Evolutionary conservation across 2,329 filamentous ascomycete species (phyloP).

Genomic region (Epichloe bromicola): DNA sequence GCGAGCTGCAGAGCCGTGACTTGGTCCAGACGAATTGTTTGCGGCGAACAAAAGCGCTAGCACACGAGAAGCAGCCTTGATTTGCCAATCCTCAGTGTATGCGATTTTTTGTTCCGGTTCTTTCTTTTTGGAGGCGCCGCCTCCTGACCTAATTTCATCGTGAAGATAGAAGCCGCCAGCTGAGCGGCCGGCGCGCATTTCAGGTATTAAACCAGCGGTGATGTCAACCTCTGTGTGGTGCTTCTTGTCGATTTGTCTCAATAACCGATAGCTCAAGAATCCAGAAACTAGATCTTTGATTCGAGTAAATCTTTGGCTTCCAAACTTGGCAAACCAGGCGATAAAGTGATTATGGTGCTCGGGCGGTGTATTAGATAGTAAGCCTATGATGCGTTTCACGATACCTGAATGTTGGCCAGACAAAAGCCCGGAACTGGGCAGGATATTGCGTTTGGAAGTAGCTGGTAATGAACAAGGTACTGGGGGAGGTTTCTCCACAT

Average conservation of each 20-base stretch:
- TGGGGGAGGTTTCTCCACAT: constrained; percentile 4
- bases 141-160: constrained; percentile 52
- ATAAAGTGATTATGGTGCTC: constrained; percentile 67
- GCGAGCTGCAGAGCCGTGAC: constrained; percentile 18
- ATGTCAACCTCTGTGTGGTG: constrained; percentile 46
- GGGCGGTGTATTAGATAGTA: constrained; percentile 62
- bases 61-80: constrained; percentile 66
- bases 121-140: constrained; percentile 36
- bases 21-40: constrained; percentile 45
- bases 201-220: constrained; percentile 58
- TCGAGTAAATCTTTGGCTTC: constrained; percentile 52
- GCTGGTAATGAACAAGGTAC: neutral
- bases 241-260: constrained; percentile 56
- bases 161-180: constrained; percentile 52
- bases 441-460: neutral
- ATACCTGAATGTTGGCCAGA: constrained; percentile 67
- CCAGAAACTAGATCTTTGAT: constrained; percentile 65
- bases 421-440: constrained; percentile 27
- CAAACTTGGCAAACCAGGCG: constrained; percentile 63
- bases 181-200: constrained; percentile 51
- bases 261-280: constrained; percentile 71
- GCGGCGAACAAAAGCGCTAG: constrained; percentile 73
- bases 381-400: constrained; percentile 70
- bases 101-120: constrained; percentile 42
- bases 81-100: constrained; percentile 81